Evolutionary conservation across 1,139 yeast species (phyloP), one percentile per base, ranked within the genome.

Genomic region (Hyphopichia buzzinii): DNA sequence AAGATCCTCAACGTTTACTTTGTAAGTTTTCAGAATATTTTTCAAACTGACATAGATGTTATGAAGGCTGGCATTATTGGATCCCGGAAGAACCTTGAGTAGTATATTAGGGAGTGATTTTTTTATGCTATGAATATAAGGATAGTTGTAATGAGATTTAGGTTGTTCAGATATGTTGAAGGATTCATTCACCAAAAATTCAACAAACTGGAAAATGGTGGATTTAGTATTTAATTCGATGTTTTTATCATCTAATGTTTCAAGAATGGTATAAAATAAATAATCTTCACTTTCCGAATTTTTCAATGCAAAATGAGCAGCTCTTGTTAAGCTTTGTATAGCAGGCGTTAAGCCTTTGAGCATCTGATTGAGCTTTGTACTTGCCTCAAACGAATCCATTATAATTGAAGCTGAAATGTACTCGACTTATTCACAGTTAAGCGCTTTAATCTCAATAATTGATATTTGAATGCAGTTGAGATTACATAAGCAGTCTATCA

Each of bases 341-440:
- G 89, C 75, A 0, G 95, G 89, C 33, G 78, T 80, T 34, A 88
- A 64, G 5, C 67, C 55, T 42, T 78, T 68, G 28, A 88, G 67
- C 31, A 78, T 71, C 50, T 79, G 84, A 12, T 75, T 65, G 48
- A 88, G 81, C 55, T 81, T 82, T 32, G 84, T 64, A 39, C 88
- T 75, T 2, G 88, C 85, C 53, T 84, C 94, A 56, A 85, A 84
- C 1, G 92, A 79, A 52, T 85, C 95, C 92, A 85, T 84, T 17
- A 25, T 41, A 14, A 25, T 33, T 8, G 10, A 10, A 21, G 10
- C 7, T 21, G 23, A 21, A 10, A 8, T 8, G 23, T 21, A 8
- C 23, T 21, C 10, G 10, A 21, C 23, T 21, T 21, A 8, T 21
- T 21, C 8, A 21, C 7, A 10, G 8, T 21, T 21, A n/a, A n/a